phyloP scores from a whole-genome alignment of 2,329 filamentous ascomycete species.

The Fusarium zealandicum region DNA sequence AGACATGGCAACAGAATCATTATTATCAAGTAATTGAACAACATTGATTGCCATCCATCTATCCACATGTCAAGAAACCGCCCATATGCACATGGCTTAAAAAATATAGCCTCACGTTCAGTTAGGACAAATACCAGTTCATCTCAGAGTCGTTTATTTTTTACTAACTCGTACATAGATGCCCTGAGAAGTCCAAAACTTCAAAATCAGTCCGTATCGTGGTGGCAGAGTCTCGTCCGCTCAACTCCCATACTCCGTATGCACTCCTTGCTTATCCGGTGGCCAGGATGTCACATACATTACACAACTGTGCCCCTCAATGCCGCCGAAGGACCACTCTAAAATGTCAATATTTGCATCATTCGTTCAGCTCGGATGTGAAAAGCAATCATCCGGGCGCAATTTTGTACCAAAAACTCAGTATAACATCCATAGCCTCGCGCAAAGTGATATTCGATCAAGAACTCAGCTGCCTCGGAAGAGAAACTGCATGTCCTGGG shows the following conservation, averaged over 20 bases:
- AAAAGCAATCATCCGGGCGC: background rate
- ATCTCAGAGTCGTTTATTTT: background rate
- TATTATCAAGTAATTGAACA: no score
- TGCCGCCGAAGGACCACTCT: background rate
- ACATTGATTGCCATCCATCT: background rate
- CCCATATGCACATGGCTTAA: no score
- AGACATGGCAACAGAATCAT: no score
- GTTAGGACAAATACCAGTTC: background rate
- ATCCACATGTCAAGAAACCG: background rate
- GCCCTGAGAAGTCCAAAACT: slow-evolving; percentile 1
- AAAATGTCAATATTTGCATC: background rate
- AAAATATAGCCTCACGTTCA: background rate
- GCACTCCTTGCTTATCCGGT: background rate
- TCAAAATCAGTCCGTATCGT: background rate
- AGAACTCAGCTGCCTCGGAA: slow-evolving; percentile 72
- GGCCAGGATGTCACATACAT: slow-evolving; percentile 11
- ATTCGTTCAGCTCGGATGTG: background rate
- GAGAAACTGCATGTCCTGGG: slow-evolving; percentile 94
- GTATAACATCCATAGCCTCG: no score
- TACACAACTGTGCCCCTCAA: slow-evolving; percentile 1
- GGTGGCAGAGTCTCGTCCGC: background rate
- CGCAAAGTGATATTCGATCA: background rate
- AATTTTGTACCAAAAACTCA: background rate
- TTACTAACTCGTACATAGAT: slow-evolving; percentile 5
- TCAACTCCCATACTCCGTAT: slow-evolving; percentile 16